A percentile compares a stretch with the other conserved stretches of the same genome.
These are phyloP conservation scores for Nectriaceae sp. DNA, from an alignment of 2,329 filamentous ascomycete species.

Conservation along the genomic window DNA sequence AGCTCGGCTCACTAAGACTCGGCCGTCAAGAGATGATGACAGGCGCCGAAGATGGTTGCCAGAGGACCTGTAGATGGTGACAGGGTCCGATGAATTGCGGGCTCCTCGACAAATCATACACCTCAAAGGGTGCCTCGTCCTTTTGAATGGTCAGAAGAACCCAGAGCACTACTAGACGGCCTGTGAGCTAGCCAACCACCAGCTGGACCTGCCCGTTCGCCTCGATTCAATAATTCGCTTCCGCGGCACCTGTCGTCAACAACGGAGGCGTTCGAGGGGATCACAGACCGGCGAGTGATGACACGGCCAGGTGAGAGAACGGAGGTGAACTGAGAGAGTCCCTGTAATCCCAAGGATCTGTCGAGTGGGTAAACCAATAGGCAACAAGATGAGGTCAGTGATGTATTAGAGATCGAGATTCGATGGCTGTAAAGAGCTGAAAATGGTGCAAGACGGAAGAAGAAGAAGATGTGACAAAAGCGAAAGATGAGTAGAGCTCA, in stretches of 20 bases:
- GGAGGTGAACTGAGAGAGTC: not conserved
- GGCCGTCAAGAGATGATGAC: constrained; percentile 19
- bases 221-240: constrained; percentile 25
- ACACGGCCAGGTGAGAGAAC: constrained; percentile 9
- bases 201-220: constrained; percentile 23
- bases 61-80: constrained; percentile 15
- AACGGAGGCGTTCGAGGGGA: constrained; percentile 14
- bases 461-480: constrained; percentile 17
- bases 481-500: constrained; percentile 19
- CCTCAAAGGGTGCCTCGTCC: constrained; percentile 14
- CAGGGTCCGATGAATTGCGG: constrained; percentile 25
- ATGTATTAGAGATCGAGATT: constrained; percentile 11
- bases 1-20: constrained; percentile 18
- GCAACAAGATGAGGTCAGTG: constrained; percentile 14
- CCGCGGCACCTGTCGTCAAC: constrained; percentile 16
- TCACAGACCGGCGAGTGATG: constrained; percentile 13
- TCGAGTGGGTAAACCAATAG: constrained; percentile 4
- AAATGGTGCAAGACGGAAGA: constrained; percentile 14
- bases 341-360: not conserved
- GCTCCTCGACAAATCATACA: constrained; percentile 27
- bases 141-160: constrained; percentile 27
- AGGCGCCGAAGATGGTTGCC: constrained; percentile 18
- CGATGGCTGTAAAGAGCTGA: constrained; percentile 12
- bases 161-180: constrained; percentile 14
- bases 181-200: constrained; percentile 16